Conservation (phyloP, 371 early-diverging fungal species). For the Lichtheimia hyalospora region DNA sequence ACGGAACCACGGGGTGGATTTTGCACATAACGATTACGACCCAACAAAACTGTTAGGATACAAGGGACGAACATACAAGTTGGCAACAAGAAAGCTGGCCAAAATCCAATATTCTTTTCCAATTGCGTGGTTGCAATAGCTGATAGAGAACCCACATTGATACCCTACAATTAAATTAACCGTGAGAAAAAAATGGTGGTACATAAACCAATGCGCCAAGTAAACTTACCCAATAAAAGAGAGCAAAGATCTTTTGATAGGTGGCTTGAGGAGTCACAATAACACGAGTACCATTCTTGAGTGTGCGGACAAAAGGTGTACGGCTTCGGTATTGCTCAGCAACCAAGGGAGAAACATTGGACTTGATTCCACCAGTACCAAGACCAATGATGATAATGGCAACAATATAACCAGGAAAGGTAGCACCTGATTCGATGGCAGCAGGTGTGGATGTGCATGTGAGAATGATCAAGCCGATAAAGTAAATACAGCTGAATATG, state of each 20-base stretch:
- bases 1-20: conserved; percentile 63
- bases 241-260: conserved; percentile 29
- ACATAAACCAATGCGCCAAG: too few relatives aligned
- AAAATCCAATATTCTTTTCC: conserved; percentile 56
- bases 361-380: conserved; percentile 55
- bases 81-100: conserved; percentile 71
- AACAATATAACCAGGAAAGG: conserved; percentile 67
- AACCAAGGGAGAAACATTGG: conserved; percentile 48
- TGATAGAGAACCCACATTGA: conserved; percentile 68
- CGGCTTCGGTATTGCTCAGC: conserved; percentile 43
- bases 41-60: conserved; percentile 56
- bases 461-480: conserved; percentile 70
- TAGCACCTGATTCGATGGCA: conserved; percentile 51
- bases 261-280: conserved; percentile 28
- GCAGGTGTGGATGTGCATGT: conserved; percentile 61
- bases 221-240: conserved; percentile 14
- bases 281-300: conserved; percentile 23
- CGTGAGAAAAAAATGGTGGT: neutral
- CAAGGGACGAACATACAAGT: conserved; percentile 69
- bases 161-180: conserved; percentile 10
- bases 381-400: conserved; percentile 72
- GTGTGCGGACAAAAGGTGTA: conserved; percentile 31
- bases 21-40: conserved; percentile 59
- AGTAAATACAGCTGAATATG: conserved; percentile 64
- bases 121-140: conserved; percentile 61